A percentile compares a stretch with the other conserved stretches of the same genome.
phyloP scores from a whole-genome alignment of 1,284 basidiomycete species.

The Ustanciosporium gigantosporum region DNA sequence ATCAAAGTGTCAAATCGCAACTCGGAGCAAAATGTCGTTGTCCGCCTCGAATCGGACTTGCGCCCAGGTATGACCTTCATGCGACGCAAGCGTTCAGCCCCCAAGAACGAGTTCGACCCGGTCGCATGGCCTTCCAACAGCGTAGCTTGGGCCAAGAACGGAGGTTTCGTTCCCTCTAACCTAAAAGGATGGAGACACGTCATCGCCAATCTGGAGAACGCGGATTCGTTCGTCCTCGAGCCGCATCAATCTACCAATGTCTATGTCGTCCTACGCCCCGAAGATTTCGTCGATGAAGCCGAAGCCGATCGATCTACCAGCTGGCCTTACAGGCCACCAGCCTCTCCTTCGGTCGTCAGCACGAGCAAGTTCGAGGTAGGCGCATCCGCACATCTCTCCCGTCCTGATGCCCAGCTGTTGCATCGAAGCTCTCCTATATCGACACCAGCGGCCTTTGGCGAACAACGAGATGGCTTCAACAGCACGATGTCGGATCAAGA shows the following conservation, averaged over 20 bases:
- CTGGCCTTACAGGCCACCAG: slow-evolving; percentile 14
- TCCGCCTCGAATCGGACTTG: slow-evolving; percentile 47
- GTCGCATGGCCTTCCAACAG: slow-evolving; percentile 50
- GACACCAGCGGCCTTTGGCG: slow-evolving; percentile 27
- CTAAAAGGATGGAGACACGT: slow-evolving; percentile 53
- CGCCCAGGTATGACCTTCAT: slow-evolving; percentile 45
- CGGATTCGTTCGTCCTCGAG: slow-evolving; percentile 46
- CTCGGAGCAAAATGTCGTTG: slow-evolving; percentile 24
- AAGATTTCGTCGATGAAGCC: slow-evolving; percentile 36
- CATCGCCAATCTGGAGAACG: slow-evolving; percentile 50
- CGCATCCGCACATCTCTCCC: slow-evolving; percentile 1
- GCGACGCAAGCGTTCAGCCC: slow-evolving; percentile 38
- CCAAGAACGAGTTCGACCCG: slow-evolving; percentile 30
- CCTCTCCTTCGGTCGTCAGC: slow-evolving; percentile 7
- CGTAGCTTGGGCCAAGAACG: slow-evolving; percentile 45
- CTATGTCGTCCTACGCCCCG: slow-evolving; percentile 47
- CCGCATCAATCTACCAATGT: slow-evolving; percentile 37
- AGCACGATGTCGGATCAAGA: slow-evolving; percentile 22
- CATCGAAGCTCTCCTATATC: slow-evolving; percentile 18
- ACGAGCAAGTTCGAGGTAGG: slow-evolving; percentile 1
- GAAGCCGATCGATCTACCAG: slow-evolving; percentile 7
- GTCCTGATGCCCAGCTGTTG: slow-evolving; percentile 1
- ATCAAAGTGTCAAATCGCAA: slow-evolving; percentile 38
- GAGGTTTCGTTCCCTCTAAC: slow-evolving; percentile 49
- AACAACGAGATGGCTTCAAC: slow-evolving; percentile 19